Evolutionary conservation across 2,329 filamentous ascomycete genomes (phyloP).

Genomic region (Ophiostoma angusticollis): DNA sequence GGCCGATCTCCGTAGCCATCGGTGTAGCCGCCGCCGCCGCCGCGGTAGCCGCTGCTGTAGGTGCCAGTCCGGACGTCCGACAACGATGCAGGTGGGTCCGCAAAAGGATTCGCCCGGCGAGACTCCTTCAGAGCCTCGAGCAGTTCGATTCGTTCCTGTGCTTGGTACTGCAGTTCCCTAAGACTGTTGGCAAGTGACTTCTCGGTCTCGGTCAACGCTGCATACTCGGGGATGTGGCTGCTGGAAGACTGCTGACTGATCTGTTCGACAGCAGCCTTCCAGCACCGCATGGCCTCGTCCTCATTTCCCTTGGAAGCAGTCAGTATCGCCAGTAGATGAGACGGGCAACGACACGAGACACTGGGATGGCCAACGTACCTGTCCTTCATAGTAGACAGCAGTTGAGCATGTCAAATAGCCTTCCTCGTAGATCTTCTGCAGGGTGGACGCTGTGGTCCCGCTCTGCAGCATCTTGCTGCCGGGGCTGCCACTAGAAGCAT

Average conservation of each 20-base stretch:
- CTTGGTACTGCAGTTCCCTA: conserved; percentile 73
- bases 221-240: conserved; percentile 20
- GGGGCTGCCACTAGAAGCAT: conserved; percentile 10
- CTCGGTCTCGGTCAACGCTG: conserved; percentile 59
- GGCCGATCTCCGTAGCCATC: background rate
- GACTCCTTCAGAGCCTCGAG: conserved; percentile 66
- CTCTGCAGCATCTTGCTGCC: conserved; percentile 38
- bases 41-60: conserved; percentile 1
- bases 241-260: conserved; percentile 79
- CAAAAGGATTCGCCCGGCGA: conserved; percentile 30
- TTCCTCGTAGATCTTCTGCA: conserved; percentile 97
- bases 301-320: conserved; percentile 61
- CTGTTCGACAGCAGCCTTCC: conserved; percentile 76
- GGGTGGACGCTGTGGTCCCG: conserved; percentile 46
- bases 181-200: conserved; percentile 70
- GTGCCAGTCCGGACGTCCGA: background rate
- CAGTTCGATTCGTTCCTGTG: conserved; percentile 83
- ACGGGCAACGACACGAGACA: background rate
- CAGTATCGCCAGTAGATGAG: background rate
- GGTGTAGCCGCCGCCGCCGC: background rate
- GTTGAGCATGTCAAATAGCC: conserved; percentile 91
- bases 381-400: conserved; percentile 87
- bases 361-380: too few relatives aligned
- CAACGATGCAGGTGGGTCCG: conserved; percentile 6
- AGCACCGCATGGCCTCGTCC: conserved; percentile 76